These are phyloP conservation scores for Ophiostoma ulmi DNA, from an alignment of 2,329 filamentous ascomycete genomes.

Conservation along the genomic window DNA sequence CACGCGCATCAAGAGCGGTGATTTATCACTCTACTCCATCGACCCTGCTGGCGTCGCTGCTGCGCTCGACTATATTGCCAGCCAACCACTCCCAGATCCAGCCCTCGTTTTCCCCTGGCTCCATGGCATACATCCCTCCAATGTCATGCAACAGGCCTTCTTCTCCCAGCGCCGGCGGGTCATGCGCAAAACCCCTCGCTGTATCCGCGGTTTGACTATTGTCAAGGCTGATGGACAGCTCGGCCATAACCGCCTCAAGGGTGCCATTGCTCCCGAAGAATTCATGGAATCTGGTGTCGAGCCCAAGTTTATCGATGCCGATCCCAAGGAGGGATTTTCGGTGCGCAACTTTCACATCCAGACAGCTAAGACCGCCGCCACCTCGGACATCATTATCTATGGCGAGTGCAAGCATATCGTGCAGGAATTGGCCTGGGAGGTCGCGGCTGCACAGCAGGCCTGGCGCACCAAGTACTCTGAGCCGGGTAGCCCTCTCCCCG, in stretches of 20 bases:
- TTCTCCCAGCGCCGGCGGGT: slow-evolving; percentile 72
- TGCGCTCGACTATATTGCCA: slow-evolving; percentile 69
- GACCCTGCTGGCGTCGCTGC: slow-evolving; percentile 61
- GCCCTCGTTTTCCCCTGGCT: slow-evolving; percentile 93
- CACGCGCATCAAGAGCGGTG: slow-evolving; percentile 40
- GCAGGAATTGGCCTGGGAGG: slow-evolving; percentile 59
- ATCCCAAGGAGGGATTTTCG: slow-evolving; percentile 86
- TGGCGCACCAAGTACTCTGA: slow-evolving; percentile 62
- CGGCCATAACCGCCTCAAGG: slow-evolving; percentile 69
- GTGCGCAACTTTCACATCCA: slow-evolving; percentile 98
- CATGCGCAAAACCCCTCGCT: slow-evolving; percentile 66
- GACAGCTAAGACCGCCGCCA: slow-evolving; percentile 75
- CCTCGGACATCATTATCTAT: slow-evolving; percentile 91
- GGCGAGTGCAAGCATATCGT: slow-evolving; percentile 62
- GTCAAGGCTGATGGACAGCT: slow-evolving; percentile 87
- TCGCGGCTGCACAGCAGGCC: slow-evolving; percentile 69
- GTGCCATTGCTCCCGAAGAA: slow-evolving; percentile 77
- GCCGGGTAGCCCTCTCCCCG: slow-evolving; percentile 38
- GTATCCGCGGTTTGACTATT: slow-evolving; percentile 73
- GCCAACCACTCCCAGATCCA: slow-evolving; percentile 77
- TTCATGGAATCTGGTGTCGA: slow-evolving; percentile 54
- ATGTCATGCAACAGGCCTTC: slow-evolving; percentile 83
- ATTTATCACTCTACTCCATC: slow-evolving; percentile 66
- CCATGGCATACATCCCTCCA: slow-evolving; percentile 84
- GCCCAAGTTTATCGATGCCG: slow-evolving; percentile 70